Evolutionary conservation across 2,329 filamentous ascomycete species (phyloP), one percentile per base, ranked within the genome.

Genomic region (Chalaropsis thielavioides): DNA sequence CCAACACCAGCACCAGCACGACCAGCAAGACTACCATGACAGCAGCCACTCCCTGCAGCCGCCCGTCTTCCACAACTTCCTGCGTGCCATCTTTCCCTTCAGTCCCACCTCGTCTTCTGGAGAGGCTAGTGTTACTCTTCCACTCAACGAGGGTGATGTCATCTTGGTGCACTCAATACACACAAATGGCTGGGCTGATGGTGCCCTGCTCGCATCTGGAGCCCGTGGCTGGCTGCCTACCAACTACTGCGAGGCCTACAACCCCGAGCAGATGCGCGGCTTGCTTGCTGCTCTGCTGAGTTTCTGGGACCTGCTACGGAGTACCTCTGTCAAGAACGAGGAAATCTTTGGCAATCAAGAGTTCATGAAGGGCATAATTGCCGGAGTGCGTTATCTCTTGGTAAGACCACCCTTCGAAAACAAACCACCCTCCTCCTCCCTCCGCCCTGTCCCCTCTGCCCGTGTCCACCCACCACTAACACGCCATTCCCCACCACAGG

Each of bases 141-240:
- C 91, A 24, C 81, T 99, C 65, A 89, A 89, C 70, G 87, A 94
- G 72, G 94, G 94, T 67, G 94, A 99, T 72, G 84, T 99, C 61
- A 87, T 99, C 64, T 77, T 99, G 66, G 88, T 99, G 24, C 94
- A 99, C 75, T 96, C 94, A 3, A 89, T 97, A 69, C 94, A 99
- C 75, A 94, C 90, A 67, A 99, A 97, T 77, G 94, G 94, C 70
- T 99, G 94, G 94, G 94, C 94, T 40, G 94, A 99, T 74, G 94
- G 94, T 62, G 99, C 94, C 0, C 79, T 96, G 49, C 77, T 99
- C 68, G 82, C 87, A 27, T 90, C 91, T 2, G 92, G 92, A 31
- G 88, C 88, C 62, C 83, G 94, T 70, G 94, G 94, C 68, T 99
- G 94, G 94, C 79, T 99, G 67, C 94, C 94, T 2, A 99, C 94